phyloP scores from a whole-genome alignment of 2,329 filamentous ascomycete genomes.

The Aspergillus neoniger region DNA sequence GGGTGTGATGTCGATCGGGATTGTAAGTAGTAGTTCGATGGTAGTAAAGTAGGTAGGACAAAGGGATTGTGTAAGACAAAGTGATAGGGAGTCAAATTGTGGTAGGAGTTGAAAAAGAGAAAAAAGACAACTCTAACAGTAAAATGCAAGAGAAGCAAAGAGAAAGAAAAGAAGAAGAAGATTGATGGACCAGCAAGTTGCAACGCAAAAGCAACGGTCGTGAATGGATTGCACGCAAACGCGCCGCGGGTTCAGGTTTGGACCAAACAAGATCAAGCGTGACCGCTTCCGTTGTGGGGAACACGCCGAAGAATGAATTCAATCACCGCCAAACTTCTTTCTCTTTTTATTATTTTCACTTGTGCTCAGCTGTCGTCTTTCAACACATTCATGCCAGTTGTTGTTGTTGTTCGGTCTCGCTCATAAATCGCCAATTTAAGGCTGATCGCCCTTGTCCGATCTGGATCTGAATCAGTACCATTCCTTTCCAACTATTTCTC shows the following conservation, averaged over 20 bases:
- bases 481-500: background rate
- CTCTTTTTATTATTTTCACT: too few species aligned
- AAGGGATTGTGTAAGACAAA: slow-evolving; percentile 6
- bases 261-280: slow-evolving; percentile 8
- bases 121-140: background rate
- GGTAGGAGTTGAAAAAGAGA: background rate
- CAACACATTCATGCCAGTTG: background rate
- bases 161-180: slow-evolving; percentile 8
- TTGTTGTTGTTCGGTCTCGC: background rate
- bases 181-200: background rate
- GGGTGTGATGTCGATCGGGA: slow-evolving; percentile 5
- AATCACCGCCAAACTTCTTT: too few species aligned
- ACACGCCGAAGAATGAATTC: slow-evolving; percentile 1
- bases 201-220: background rate
- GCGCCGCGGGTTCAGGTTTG: background rate
- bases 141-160: background rate
- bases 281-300: slow-evolving; percentile 27
- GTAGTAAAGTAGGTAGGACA: background rate
- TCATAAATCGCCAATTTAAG: background rate
- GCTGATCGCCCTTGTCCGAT: slow-evolving; percentile 2
- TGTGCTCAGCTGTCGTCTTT: too few species aligned
- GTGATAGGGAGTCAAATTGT: slow-evolving; percentile 1
- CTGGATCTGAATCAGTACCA: background rate
- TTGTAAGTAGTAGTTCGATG: background rate
- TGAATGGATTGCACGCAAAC: background rate